Conservation (phyloP, 129 eudicot species). For the Centaurea solstitialis region DNA sequence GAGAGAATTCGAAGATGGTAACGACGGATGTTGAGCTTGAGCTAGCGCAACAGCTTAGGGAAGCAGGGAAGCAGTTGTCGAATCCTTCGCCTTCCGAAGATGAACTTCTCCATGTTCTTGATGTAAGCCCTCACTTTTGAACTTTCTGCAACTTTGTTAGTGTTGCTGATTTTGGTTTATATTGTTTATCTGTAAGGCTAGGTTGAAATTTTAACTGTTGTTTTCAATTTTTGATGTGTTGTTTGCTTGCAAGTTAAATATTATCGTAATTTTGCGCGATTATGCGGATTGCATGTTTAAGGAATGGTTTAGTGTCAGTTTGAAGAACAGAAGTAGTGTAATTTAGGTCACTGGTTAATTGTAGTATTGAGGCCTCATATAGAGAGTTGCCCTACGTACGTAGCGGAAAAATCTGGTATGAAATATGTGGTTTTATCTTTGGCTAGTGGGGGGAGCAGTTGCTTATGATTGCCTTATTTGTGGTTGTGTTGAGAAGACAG, state of each 20-base stretch:
- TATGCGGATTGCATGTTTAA: background rate
- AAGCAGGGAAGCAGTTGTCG: conserved; percentile 56
- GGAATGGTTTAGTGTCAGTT: background rate
- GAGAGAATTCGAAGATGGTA: conserved; percentile 22
- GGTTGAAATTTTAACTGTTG: background rate
- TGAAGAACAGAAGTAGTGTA: background rate
- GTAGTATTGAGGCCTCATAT: background rate
- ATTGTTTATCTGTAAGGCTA: background rate
- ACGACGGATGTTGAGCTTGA: conserved; percentile 34
- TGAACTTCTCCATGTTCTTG: conserved; percentile 71
- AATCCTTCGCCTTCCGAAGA: conserved; percentile 48
- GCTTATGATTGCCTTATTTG: background rate
- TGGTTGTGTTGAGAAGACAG: background rate
- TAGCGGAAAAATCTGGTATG: background rate
- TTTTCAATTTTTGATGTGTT: background rate
- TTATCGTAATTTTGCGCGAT: background rate
- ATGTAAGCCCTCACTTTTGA: conserved; percentile 51
- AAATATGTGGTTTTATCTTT: background rate
- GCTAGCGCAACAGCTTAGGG: conserved; percentile 53
- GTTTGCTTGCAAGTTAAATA: background rate
- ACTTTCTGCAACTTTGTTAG: background rate
- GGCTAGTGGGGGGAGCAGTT: background rate
- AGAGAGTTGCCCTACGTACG: background rate
- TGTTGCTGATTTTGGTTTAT: background rate
- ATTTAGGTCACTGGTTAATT: background rate